A percentile compares a stretch with the other conserved stretches of the same genome.
Conservation (phyloP, 371 early-diverging fungal genomes). For the Mucor piriformis region DNA sequence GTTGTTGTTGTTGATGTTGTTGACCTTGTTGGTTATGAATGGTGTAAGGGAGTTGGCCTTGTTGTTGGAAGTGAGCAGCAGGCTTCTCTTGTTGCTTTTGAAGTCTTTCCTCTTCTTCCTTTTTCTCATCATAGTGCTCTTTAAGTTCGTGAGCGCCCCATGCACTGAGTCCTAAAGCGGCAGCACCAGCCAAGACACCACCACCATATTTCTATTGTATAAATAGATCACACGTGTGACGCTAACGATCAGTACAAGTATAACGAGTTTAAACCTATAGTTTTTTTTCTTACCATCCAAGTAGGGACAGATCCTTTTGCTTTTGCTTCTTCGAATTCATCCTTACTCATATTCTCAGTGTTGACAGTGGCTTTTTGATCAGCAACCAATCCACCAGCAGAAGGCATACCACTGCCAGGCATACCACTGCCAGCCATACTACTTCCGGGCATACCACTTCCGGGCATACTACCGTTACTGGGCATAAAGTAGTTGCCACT, state of each 20-base stretch:
- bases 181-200: slow-evolving; percentile 27
- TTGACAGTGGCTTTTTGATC: slow-evolving; percentile 2
- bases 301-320: slow-evolving; percentile 23
- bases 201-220: slow-evolving; percentile 31
- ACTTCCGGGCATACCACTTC: neutral
- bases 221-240: neutral
- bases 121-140: slow-evolving; percentile 28
- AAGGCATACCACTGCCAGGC: neutral
- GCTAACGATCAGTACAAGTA: neutral
- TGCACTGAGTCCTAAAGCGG: slow-evolving; percentile 28
- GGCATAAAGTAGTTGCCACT: neutral
- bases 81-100: slow-evolving; percentile 15
- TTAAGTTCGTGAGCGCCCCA: slow-evolving; percentile 37
- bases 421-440: neutral
- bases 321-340: slow-evolving; percentile 28
- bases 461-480: neutral
- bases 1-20: slow-evolving; percentile 6
- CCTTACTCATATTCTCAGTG: slow-evolving; percentile 18
- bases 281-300: slow-evolving; percentile 23
- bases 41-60: slow-evolving; percentile 14
- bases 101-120: slow-evolving; percentile 20
- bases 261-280: neutral
- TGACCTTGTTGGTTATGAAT: slow-evolving; percentile 21
- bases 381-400: neutral
- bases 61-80: slow-evolving; percentile 1